These are phyloP conservation scores for Clonostachys solani DNA, from an alignment of 2,329 filamentous ascomycete genomes.

Conservation along the genomic window DNA sequence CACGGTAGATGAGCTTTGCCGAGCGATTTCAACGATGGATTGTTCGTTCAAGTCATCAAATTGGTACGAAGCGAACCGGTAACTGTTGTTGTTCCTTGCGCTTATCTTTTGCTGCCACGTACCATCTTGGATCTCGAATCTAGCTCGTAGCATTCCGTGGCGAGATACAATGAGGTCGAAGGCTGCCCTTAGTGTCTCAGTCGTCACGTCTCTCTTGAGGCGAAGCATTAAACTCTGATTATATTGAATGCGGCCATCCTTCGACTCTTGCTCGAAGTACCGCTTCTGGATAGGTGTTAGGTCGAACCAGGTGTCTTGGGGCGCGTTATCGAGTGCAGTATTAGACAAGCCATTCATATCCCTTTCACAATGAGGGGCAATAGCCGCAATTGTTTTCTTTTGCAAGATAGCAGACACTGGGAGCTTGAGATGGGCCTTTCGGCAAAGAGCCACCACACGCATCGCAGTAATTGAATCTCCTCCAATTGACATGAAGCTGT, in stretches of 20 bases:
- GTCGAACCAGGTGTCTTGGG: too few species aligned
- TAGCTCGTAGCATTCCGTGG: constrained; percentile 9
- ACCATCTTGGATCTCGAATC: too few species aligned
- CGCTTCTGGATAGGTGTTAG: constrained; percentile 8
- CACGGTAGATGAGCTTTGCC: too few species aligned
- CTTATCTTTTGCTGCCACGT: too few species aligned
- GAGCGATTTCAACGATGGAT: too few species aligned
- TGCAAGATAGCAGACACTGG: constrained; percentile 23
- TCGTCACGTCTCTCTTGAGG: too few species aligned
- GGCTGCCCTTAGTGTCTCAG: constrained; percentile 5
- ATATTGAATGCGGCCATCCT: constrained; percentile 4
- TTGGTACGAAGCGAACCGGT: too few species aligned
- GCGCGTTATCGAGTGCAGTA: too few species aligned
- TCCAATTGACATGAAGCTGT: constrained; percentile 31
- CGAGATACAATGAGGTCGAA: constrained; percentile 2
- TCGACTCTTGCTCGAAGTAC: constrained; percentile 2
- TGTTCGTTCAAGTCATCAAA: too few species aligned
- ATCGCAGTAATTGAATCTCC: constrained; percentile 38
- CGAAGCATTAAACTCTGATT: constrained; percentile 11
- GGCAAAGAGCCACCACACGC: constrained; percentile 30
- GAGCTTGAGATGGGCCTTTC: constrained; percentile 17
- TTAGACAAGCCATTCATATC: constrained; percentile 30
- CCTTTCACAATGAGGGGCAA: too few species aligned
- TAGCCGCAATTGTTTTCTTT: constrained; percentile 16
- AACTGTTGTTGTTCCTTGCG: too few species aligned